phyloP scores from a whole-genome alignment of 257 asterid genomes.

The Prunella vulgaris region DNA sequence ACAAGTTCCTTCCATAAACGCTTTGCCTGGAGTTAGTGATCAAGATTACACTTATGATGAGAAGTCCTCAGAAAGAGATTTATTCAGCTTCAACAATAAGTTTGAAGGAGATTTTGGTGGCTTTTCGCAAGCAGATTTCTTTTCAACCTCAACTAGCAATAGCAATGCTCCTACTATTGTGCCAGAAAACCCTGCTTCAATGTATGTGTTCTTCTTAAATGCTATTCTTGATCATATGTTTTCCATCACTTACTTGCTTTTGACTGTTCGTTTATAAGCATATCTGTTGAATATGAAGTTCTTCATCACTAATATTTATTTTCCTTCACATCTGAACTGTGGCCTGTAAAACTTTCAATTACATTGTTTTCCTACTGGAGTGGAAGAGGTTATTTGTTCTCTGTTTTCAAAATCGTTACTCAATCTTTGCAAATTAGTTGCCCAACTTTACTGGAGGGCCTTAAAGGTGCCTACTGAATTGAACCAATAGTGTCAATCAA shows the following conservation, averaged over 20 bases:
- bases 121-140: conserved; percentile 41
- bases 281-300: not conserved
- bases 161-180: conserved; percentile 20
- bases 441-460: not conserved
- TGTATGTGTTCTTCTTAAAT: conserved; percentile 14
- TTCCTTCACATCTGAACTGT: conserved; percentile 7
- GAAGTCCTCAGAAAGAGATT: conserved; percentile 33
- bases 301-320: not conserved
- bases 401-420: not conserved
- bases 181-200: conserved; percentile 38
- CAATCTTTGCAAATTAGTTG: not conserved
- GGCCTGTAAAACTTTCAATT: not conserved
- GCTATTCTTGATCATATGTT: conserved; percentile 6
- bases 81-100: conserved; percentile 36
- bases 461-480: not conserved
- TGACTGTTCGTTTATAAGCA: not conserved
- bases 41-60: conserved; percentile 30
- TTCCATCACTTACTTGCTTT: conserved; percentile 11
- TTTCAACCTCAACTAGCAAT: conserved; percentile 32
- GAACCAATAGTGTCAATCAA: conserved; percentile 1
- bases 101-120: conserved; percentile 40
- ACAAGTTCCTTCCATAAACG: conserved; percentile 39
- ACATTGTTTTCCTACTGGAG: not conserved
- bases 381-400: not conserved
- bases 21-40: conserved; percentile 28